Conservation (phyloP, 139 green algal genomes). For the Auxenochlorella pyrenoidosa region DNA sequence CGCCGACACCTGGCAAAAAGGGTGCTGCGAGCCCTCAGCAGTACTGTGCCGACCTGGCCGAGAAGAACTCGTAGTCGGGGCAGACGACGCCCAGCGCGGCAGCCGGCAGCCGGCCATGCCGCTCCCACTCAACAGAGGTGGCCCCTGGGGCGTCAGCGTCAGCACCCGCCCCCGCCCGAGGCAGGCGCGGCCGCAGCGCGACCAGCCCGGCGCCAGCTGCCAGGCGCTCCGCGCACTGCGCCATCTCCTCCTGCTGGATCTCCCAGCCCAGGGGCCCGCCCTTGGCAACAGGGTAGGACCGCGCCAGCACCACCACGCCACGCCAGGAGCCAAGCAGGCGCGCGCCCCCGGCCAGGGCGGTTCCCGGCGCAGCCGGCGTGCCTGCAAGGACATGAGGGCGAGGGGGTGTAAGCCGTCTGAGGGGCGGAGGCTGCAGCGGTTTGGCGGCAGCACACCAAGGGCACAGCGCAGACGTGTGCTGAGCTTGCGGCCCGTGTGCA, state of each 20-base stretch:
- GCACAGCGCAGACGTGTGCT: not conserved
- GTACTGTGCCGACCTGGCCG: not conserved
- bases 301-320: constrained; percentile 33
- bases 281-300: constrained; percentile 41
- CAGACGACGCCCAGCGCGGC: constrained; percentile 11
- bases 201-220: constrained; percentile 26
- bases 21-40: not conserved
- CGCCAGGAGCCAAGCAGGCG: constrained; percentile 29
- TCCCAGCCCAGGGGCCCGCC: constrained; percentile 53
- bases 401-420: too few relatives aligned
- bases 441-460: not conserved
- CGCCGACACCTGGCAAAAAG: not conserved
- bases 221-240: constrained; percentile 40
- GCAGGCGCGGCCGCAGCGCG: not conserved
- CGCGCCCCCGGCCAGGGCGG: constrained; percentile 1
- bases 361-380: not conserved
- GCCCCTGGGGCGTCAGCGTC: not conserved
- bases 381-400: not conserved
- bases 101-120: not conserved
- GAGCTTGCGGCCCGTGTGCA: too few relatives aligned
- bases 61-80: constrained; percentile 53
- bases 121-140: not conserved
- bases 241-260: constrained; percentile 52
- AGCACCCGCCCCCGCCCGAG: not conserved
- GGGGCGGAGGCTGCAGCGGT: not conserved